These are phyloP conservation scores for Piedraia hortae DNA, from an alignment of 2,329 filamentous ascomycete species.

Conservation along the genomic window DNA sequence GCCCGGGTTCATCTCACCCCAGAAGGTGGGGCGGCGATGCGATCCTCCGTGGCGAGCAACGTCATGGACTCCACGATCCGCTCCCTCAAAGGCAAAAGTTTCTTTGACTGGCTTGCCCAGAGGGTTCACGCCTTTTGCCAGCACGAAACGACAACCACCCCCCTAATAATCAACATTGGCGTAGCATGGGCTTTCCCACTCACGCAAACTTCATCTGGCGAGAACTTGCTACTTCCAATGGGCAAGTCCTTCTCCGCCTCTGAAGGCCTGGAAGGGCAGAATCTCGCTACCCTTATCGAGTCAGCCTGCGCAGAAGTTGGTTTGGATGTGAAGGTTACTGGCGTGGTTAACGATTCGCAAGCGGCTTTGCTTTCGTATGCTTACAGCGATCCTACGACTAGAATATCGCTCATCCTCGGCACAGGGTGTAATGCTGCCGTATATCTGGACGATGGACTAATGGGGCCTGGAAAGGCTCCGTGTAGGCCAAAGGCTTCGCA, in stretches of 20 bases:
- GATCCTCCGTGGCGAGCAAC: too few relatives aligned
- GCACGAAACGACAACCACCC: slow-evolving; percentile 13
- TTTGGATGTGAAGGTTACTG: slow-evolving; percentile 30
- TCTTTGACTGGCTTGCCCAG: slow-evolving; percentile 40
- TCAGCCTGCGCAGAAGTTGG: slow-evolving; percentile 25
- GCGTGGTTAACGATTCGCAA: slow-evolving; percentile 36
- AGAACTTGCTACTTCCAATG: slow-evolving; percentile 31
- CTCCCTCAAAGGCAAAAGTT: slow-evolving; percentile 25
- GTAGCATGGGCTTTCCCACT: slow-evolving; percentile 40
- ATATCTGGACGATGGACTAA: slow-evolving; percentile 27
- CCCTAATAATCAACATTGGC: slow-evolving; percentile 30
- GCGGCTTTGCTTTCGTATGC: slow-evolving; percentile 33
- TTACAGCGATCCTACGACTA: slow-evolving; percentile 30
- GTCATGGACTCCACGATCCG: slow-evolving; percentile 29
- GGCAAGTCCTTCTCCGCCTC: slow-evolving; percentile 37
- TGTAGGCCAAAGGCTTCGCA: slow-evolving; percentile 26
- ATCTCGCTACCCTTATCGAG: slow-evolving; percentile 31
- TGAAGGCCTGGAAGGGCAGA: slow-evolving; percentile 29
- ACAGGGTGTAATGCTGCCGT: slow-evolving; percentile 38
- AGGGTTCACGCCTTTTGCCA: too few relatives aligned
- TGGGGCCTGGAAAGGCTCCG: slow-evolving; percentile 29
- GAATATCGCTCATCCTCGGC: slow-evolving; percentile 35
- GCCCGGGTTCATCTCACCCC: slow-evolving; percentile 29
- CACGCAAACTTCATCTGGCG: slow-evolving; percentile 32
- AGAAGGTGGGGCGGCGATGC: too few relatives aligned